Evolutionary conservation across 1,139 yeast species (phyloP), one percentile per base, ranked within the genome.

Genomic region (Suhomyces maxii): DNA sequence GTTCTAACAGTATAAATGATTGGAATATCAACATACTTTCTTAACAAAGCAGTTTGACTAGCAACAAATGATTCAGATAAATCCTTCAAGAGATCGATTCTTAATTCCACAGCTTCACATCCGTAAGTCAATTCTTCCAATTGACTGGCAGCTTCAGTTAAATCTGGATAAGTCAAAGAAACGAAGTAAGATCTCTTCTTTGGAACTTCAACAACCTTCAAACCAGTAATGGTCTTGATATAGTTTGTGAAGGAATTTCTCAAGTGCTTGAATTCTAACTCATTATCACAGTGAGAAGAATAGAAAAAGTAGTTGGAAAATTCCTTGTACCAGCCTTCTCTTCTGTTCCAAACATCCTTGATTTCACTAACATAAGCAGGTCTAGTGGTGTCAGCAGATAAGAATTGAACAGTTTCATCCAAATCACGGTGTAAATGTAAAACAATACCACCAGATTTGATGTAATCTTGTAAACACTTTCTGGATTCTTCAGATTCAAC

Each of bases 371-470:
- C 76, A 60, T 84, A 90, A 2, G 96, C 88, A 14, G 99, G 99
- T 60, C 99, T 81, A 1, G 90, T 77, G 46, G 88, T 82, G 65
- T 93, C 99, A 45, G 79, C 69, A 14, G 79, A 73, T 57, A 93
- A 76, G 66, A 89, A 90, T 7, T 76, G 72, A 35, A 90, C 84
- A 37, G 96, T 89, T 55, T 88, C 86, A 47, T 84, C 85, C 53
- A 91, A 79, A 58, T 89, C 89, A 57, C 99, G 85, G 64, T 91
- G 97, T 51, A 93, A 77, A 59, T 93, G 98, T 49, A 93, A 73
- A 8, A 93, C 98, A 53, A 88, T 79, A 7, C 91, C 88, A 25
- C 89, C 90, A 12, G 71, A 64, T 39, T 67, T 61, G 37, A 73
- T 67, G 64, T 83, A 86, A 9, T 71, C 61, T 58, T 83, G 76